Base-by-base conservation (phyloP, 805 yeast species). In the Zygoascus ofunaensis region DNA sequence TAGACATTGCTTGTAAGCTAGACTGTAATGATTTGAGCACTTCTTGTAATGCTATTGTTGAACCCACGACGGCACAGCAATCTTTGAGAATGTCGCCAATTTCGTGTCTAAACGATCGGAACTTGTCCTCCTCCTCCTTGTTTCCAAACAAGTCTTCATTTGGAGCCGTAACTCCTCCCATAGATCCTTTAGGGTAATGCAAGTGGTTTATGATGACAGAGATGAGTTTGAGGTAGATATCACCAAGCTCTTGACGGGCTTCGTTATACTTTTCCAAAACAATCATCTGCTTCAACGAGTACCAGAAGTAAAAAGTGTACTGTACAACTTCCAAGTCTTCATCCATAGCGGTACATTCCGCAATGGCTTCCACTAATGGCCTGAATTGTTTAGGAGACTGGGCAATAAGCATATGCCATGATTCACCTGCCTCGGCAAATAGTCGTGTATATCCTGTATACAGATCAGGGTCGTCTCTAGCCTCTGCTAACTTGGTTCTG, bases 41-140 rank as follows among this genome's bases (percentile, higher is more conserved):
- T 43, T 84, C 79, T 19, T 66, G 62, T 30, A 92, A 68, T 0
- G 95, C 87, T 34, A 64, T 68, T 7, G 74, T 65, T 2, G 94
- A 71, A 1, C 97, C 97, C 36, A 86, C 79, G 2, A 92, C 90
- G 1, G 85, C 84, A 54, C 97, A 85, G 67, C 97, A 87, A 59
- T 87, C 95, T 59, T 94, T 94, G 49, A 92, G 67, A n/a, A 90
- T 95, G 61, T 92, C 97, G 33, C 97, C 97, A 84, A 92, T 85
- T 45, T 87, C 95, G 63, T 92, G 92, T 57, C 99, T 74, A 64
- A 90, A 92, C 47, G 87, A 94, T 56, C 85, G 80, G 61, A 92
- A 92, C 62, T 87, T 85, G 58, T 94, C 98, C 58, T 87, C 95
- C 44, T 77, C 82, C 59, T 87, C 96, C 52, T 69, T 72, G 56